Conservation (phyloP, 805 yeast species). For the Myxozyma neglecta region DNA sequence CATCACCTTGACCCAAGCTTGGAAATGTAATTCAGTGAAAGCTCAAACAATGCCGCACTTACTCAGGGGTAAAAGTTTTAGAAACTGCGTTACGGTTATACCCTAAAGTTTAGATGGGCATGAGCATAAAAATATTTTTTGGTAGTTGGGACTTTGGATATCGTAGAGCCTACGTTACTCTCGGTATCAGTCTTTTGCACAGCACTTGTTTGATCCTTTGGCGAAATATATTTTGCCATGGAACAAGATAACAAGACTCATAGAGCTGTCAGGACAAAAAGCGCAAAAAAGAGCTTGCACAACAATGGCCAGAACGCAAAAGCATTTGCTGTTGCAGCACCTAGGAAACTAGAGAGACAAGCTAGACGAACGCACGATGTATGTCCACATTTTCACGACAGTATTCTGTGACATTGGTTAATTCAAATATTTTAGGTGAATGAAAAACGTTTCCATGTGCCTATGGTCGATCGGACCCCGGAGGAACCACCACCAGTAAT, state of each 20-base stretch:
- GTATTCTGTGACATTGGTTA: not conserved
- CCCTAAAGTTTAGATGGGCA: too few species aligned
- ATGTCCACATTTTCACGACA: not conserved
- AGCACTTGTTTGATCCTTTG: too few species aligned
- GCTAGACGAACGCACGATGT: conserved; percentile 83
- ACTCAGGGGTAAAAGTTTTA: not conserved
- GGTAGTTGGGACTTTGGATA: too few species aligned
- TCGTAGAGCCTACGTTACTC: not conserved
- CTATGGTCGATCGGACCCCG: conserved; percentile 96
- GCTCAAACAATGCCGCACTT: not conserved
- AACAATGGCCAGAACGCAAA: conserved; percentile 75
- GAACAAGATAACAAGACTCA: conserved; percentile 81
- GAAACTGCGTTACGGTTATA: too few species aligned
- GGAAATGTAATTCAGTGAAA: not conserved
- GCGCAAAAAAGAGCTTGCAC: conserved; percentile 47
- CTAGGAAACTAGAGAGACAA: conserved; percentile 79
- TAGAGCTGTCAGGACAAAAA: conserved; percentile 48
- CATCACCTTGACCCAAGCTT: not conserved
- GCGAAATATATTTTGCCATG: conserved; percentile 20
- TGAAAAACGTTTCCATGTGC: conserved; percentile 88
- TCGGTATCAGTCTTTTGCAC: too few species aligned
- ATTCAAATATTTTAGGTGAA: conserved; percentile 41
- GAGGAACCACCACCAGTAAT: conserved; percentile 96
- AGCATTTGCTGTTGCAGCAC: conserved; percentile 80
- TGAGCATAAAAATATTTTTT: too few species aligned